phyloP scores from a whole-genome alignment of 2,329 filamentous ascomycete genomes.

The Trichophyton benhamiae region DNA sequence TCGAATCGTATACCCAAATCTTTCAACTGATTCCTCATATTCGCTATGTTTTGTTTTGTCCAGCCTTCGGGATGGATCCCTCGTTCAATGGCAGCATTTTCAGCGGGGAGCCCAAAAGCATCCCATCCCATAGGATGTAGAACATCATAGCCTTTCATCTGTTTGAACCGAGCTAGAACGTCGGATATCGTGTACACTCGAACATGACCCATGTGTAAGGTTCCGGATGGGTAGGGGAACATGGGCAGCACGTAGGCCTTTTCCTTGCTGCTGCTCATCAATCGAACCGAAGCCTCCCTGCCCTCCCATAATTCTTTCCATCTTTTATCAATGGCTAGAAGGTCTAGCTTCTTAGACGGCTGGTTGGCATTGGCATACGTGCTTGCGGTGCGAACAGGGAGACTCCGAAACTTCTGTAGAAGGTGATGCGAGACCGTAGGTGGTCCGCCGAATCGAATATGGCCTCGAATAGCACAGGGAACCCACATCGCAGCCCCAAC shows the following conservation, averaged over 20 bases:
- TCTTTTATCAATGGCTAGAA: slow-evolving; percentile 40
- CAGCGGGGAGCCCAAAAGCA: slow-evolving; percentile 78
- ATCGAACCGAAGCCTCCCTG: slow-evolving; percentile 6
- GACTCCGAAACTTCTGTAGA: neutral
- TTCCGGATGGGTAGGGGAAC: slow-evolving; percentile 87
- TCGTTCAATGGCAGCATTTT: slow-evolving; percentile 79
- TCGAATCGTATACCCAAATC: slow-evolving; percentile 73
- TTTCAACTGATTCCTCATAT: slow-evolving; percentile 72
- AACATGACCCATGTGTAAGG: slow-evolving; percentile 73
- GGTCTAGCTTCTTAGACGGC: slow-evolving; percentile 25
- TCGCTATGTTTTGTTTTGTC: slow-evolving; percentile 68
- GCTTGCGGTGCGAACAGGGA: neutral
- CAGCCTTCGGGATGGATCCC: slow-evolving; percentile 65
- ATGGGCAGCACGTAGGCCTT: slow-evolving; percentile 67
- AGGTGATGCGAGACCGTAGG: neutral
- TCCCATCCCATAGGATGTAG: slow-evolving; percentile 92
- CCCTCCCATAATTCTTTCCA: slow-evolving; percentile 42
- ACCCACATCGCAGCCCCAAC: neutral
- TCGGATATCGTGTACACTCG: slow-evolving; percentile 87
- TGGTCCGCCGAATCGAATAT: neutral
- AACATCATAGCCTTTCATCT: slow-evolving; percentile 61
- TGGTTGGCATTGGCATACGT: neutral
- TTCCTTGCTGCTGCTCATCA: slow-evolving; percentile 13
- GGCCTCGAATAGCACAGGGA: neutral
- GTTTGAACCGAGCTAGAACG: slow-evolving; percentile 63